Evolutionary conservation across 2,329 filamentous ascomycete species (phyloP).

Genomic region (Colletotrichum tabaci): DNA sequence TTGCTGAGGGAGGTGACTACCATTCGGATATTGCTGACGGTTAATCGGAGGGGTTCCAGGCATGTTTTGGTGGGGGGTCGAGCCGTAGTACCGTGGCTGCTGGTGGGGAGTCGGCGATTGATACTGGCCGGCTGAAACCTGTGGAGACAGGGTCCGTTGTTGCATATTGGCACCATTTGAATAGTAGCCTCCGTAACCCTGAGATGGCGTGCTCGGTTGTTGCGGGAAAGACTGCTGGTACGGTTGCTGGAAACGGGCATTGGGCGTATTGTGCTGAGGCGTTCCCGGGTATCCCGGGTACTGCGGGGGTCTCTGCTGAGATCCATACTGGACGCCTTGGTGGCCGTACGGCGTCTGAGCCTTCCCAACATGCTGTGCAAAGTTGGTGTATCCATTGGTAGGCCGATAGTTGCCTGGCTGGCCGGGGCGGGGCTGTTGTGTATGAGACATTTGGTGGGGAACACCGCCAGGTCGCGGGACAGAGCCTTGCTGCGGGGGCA

Average conservation of each 20-base stretch:
- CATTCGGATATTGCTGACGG: slow-evolving; percentile 51
- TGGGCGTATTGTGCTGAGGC: slow-evolving; percentile 58
- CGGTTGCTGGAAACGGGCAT: slow-evolving; percentile 57
- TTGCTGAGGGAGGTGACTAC: slow-evolving; percentile 52
- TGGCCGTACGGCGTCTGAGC: slow-evolving; percentile 67
- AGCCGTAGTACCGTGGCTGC: slow-evolving; percentile 44
- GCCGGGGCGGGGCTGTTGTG: slow-evolving; percentile 49
- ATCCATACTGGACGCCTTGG: slow-evolving; percentile 64
- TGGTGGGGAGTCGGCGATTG: slow-evolving; percentile 49
- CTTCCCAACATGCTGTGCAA: slow-evolving; percentile 67
- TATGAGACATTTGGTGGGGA: slow-evolving; percentile 46
- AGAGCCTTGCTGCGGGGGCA: slow-evolving; percentile 56
- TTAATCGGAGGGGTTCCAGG: slow-evolving; percentile 45
- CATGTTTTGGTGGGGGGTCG: slow-evolving; percentile 47
- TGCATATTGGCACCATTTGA: slow-evolving; percentile 61
- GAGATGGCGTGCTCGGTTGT: slow-evolving; percentile 54
- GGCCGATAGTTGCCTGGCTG: slow-evolving; percentile 60
- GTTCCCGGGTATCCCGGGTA: slow-evolving; percentile 55
- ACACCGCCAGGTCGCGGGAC: slow-evolving; percentile 46
- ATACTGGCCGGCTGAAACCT: slow-evolving; percentile 57
- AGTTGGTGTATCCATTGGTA: slow-evolving; percentile 64
- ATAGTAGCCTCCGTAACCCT: slow-evolving; percentile 57
- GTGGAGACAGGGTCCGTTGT: slow-evolving; percentile 61
- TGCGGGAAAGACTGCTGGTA: slow-evolving; percentile 57
- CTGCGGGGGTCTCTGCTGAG: slow-evolving; percentile 61